phyloP scores from a whole-genome alignment of 495 filamentous ascomycete genomes.

The Haplographium delicatum region DNA sequence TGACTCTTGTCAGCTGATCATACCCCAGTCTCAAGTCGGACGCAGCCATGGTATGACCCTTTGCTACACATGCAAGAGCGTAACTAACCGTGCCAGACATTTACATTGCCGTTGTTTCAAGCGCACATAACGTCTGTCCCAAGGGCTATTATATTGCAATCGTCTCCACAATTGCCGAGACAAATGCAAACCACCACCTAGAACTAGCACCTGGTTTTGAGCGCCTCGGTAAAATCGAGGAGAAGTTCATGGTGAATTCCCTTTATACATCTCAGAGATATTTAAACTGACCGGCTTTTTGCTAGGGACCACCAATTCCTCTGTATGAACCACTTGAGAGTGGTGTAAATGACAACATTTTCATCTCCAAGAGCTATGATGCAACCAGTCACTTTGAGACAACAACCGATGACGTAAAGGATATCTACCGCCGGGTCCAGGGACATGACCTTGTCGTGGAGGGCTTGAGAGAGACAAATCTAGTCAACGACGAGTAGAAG shows the following conservation, averaged over 20 bases:
- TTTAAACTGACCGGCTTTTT: constrained; percentile 14
- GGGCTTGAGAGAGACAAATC: constrained; percentile 48
- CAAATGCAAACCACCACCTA: constrained; percentile 83
- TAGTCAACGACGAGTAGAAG: constrained; percentile 47
- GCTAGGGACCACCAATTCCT: constrained; percentile 78
- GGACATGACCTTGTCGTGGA: constrained; percentile 79
- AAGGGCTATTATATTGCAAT: constrained; percentile 99
- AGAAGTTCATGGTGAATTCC: constrained; percentile 80
- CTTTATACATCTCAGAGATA: not conserved
- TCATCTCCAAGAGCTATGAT: constrained; percentile 98
- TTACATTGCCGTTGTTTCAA: constrained; percentile 94
- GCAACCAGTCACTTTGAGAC: constrained; percentile 97
- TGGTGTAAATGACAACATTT: constrained; percentile 85
- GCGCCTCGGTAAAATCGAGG: constrained; percentile 87
- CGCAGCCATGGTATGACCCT: constrained; percentile 74
- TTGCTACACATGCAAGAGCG: not conserved
- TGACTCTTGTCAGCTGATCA: constrained; percentile 94
- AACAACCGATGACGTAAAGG: constrained; percentile 80
- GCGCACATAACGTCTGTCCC: constrained; percentile 96
- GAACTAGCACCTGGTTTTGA: constrained; percentile 94
- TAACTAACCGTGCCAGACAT: constrained; percentile 58
- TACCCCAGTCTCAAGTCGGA: constrained; percentile 93
- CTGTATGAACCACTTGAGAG: constrained; percentile 89
- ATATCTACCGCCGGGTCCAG: constrained; percentile 83
- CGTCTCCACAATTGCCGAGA: constrained; percentile 95